Evolutionary conservation across 1,139 yeast species (phyloP).

Genomic region (Saccharomyces pastorianus): DNA sequence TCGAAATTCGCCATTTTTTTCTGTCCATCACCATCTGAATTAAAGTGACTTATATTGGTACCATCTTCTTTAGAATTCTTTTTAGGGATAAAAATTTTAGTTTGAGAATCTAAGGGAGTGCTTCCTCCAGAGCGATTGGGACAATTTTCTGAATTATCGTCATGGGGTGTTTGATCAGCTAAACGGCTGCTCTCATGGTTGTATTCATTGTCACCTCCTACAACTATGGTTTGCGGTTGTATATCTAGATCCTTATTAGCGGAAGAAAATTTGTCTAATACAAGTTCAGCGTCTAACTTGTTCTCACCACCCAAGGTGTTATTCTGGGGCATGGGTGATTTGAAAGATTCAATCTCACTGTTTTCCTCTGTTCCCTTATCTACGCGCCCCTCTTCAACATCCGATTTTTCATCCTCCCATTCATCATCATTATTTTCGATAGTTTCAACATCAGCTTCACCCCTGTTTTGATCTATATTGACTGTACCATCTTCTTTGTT

Average conservation of each 20-base stretch:
- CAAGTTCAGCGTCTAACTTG: background rate
- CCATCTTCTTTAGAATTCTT: conserved; percentile 5
- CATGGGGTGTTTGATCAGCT: background rate
- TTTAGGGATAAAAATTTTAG: conserved; percentile 12
- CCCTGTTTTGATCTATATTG: background rate
- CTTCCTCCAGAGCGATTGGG: background rate
- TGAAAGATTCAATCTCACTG: background rate
- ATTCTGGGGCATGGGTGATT: background rate
- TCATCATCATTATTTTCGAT: background rate
- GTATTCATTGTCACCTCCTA: conserved; percentile 3
- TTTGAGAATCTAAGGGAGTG: background rate
- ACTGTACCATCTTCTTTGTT: background rate
- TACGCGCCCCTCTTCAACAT: background rate
- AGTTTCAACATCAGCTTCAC: background rate
- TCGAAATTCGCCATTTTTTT: background rate
- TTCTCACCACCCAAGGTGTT: background rate
- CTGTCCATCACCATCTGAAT: background rate
- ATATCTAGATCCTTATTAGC: background rate
- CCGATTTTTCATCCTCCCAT: background rate
- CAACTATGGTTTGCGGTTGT: conserved; percentile 1
- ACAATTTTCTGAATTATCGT: background rate
- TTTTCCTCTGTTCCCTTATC: background rate
- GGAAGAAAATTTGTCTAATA: background rate
- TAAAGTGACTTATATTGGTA: conserved; percentile 4
- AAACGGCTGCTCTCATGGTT: background rate